Evolutionary conservation across 495 filamentous ascomycete genomes (phyloP), one percentile per base, ranked within the genome.

Genomic region (Thozetella sp.): DNA sequence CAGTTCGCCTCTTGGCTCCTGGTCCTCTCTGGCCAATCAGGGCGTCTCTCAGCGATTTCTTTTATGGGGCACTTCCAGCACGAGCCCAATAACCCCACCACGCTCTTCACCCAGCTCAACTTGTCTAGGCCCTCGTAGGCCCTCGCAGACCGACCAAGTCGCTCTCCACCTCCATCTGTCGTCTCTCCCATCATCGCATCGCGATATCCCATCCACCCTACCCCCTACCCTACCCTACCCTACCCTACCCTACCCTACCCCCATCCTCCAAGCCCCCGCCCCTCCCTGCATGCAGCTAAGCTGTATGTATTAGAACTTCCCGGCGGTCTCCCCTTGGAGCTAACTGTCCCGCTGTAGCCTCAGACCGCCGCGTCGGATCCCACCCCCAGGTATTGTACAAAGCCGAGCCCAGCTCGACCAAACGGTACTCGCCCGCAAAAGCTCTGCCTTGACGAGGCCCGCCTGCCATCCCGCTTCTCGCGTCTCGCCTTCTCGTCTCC

Each of bases 131-230:
- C 43, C 43, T n/a, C n/a, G n/a, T n/a, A 48, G 43, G 43, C 43
- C 43, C 43, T 48, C 43, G 43, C 43, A 48, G 43, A 48, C 43
- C 43, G 43, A 48, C 30, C 17, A 17, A 9, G 43, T 48, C n/a
- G 43, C 43, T 19, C 43, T 48, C 43, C 43, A 20, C 43, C 43
- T 48, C 43, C 43, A 48, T n/a, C 43, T n/a, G n/a, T n/a, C 43
- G 43, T 48, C 43, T 48, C 43, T 48, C 43, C 20, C 43, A 10
- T n/a, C 30, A 6, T 15, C 6, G 15, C 43, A 48, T 48, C 43
- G 43, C 43, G 43, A 48, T 48, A 48, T 48, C 30, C 17, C 17
- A 9, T 17, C 30, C 30, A 6, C 17, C 17, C 30, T 17, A 37
- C 6, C 9, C 17, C 30, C 30, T 37, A 9, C 30, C 30, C 30